A percentile compares a stretch with the other conserved stretches of the same genome.
These are phyloP conservation scores for Phytopythium cucurbitacearum DNA, from an alignment of 352 stramenopile species.

Conservation along the genomic window DNA sequence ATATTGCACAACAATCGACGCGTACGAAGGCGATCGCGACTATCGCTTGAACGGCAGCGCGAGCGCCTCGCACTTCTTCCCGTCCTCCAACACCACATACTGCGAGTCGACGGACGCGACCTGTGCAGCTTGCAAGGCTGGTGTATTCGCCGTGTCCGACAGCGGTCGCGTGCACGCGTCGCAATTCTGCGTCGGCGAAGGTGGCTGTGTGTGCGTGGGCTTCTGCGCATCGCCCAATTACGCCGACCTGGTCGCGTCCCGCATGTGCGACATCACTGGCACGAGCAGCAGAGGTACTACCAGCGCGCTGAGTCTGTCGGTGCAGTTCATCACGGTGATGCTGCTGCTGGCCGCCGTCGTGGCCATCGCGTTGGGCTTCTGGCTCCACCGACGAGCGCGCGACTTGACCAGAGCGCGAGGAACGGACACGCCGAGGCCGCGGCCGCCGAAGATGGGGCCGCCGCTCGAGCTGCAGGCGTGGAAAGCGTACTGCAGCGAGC, in stretches of 20 bases:
- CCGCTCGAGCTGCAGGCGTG: constrained; percentile 24
- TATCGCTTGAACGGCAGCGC: constrained; percentile 21
- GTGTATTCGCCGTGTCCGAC: constrained; percentile 14
- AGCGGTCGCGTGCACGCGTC: constrained; percentile 11
- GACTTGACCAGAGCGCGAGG: constrained; percentile 3
- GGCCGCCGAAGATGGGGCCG: constrained; percentile 14
- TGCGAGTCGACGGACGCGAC: constrained; percentile 25
- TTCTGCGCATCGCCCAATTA: constrained; percentile 30
- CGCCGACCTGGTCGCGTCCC: constrained; percentile 8
- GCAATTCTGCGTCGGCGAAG: constrained; percentile 23
- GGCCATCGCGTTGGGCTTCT: neutral
- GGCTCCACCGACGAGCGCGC: neutral
- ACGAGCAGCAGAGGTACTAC: neutral
- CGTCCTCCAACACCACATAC: constrained; percentile 33
- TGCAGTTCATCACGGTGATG: neutral
- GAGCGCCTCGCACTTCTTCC: constrained; percentile 24
- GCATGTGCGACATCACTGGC: neutral
- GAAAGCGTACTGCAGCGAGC: constrained; percentile 21
- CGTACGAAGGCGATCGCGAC: constrained; percentile 25
- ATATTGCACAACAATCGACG: constrained; percentile 23
- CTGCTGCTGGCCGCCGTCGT: neutral
- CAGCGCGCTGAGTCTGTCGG: neutral
- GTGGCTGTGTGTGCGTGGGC: constrained; percentile 27
- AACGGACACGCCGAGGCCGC: neutral
- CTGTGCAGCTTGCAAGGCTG: constrained; percentile 8